Evolutionary conservation across 345 rosid species (phyloP), one percentile per base, ranked within the genome.

Genomic region (Erodium maritimum): DNA sequence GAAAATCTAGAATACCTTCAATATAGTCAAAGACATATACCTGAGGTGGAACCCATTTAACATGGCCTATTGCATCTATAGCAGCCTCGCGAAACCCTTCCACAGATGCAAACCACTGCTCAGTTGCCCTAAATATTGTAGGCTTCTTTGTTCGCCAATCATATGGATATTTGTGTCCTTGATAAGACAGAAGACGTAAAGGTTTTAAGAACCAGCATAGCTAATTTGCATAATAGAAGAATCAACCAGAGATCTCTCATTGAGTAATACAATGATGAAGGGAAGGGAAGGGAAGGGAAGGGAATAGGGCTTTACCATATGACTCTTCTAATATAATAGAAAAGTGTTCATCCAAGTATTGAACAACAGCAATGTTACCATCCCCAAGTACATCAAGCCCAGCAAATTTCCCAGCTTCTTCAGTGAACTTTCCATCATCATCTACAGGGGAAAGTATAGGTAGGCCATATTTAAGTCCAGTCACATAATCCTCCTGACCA

Each of bases 21-120:
- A 45, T 54, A 45, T 61, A 56, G 37, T 60, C 16, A 50, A 66
- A 42, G 57, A 68, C 17, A 23, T 19, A 66, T 81, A 91, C 98
- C 98, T 91, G 98, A 55, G 85, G 69, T 33, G 98, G 96, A 66
- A 86, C 63, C 98, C 98, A 91, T 69, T 86, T 88, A 33, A 91
- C 93, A 29, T 71, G 74, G 51, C 75, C 69, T 76, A 91, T 84
- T 62, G 98, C 95, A 68, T 82, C 90, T 90, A 86, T 74, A 46
- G 95, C 82, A 60, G 84, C 85, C 54, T 65, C 65, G 20, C 87
- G 95, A 62, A 86, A 88, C 60, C 93, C 95, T 77, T 86, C 98
- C 56, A 91, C 95, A 17, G 98, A 91, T 67, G 98, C 98, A 82
- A 91, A 91, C 98, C 98, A 91, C 67, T 91, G 98, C 79, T 91